These are phyloP conservation scores for Lachnellula occidentalis DNA, from an alignment of 2,329 filamentous ascomycete species.

Conservation along the genomic window DNA sequence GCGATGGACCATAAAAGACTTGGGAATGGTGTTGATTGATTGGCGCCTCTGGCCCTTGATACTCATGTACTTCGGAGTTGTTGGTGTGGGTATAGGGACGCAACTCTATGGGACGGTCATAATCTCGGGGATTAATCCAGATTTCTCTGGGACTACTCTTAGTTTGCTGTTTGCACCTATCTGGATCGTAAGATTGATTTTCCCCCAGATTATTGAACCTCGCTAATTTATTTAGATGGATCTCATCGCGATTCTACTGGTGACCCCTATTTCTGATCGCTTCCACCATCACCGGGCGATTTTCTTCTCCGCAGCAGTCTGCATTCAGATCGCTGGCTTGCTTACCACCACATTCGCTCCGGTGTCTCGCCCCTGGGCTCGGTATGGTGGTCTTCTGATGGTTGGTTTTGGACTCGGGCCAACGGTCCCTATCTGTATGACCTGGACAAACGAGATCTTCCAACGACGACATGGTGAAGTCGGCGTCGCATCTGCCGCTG, in stretches of 20 bases:
- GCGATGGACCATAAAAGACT: slow-evolving; percentile 67
- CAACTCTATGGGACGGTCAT: slow-evolving; percentile 86
- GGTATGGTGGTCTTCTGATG: slow-evolving; percentile 83
- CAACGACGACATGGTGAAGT: slow-evolving; percentile 85
- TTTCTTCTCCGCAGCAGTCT: slow-evolving; percentile 73
- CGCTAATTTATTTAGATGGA: slow-evolving; percentile 57
- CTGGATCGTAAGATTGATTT: slow-evolving; percentile 63
- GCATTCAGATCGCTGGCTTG: slow-evolving; percentile 77
- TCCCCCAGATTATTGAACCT: too few relatives aligned
- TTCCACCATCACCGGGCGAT: slow-evolving; percentile 75
- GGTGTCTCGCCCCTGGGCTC: slow-evolving; percentile 64
- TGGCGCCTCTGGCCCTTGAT: slow-evolving; percentile 85
- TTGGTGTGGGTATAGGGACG: slow-evolving; percentile 85
- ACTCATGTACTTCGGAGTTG: slow-evolving; percentile 92
- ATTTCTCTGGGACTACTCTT: slow-evolving; percentile 66
- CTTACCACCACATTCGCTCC: slow-evolving; percentile 72
- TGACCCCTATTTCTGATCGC: slow-evolving; percentile 81
- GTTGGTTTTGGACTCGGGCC: slow-evolving; percentile 87
- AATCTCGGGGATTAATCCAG: slow-evolving; percentile 70
- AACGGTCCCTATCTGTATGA: slow-evolving; percentile 90
- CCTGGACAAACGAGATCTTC: slow-evolving; percentile 88
- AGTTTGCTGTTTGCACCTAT: slow-evolving; percentile 85
- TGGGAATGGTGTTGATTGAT: slow-evolving; percentile 67
- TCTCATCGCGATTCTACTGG: slow-evolving; percentile 75
- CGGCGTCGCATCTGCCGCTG: slow-evolving; percentile 79